phyloP scores from a whole-genome alignment of 2,329 filamentous ascomycete species.

The Mycosphaerella sp. region DNA sequence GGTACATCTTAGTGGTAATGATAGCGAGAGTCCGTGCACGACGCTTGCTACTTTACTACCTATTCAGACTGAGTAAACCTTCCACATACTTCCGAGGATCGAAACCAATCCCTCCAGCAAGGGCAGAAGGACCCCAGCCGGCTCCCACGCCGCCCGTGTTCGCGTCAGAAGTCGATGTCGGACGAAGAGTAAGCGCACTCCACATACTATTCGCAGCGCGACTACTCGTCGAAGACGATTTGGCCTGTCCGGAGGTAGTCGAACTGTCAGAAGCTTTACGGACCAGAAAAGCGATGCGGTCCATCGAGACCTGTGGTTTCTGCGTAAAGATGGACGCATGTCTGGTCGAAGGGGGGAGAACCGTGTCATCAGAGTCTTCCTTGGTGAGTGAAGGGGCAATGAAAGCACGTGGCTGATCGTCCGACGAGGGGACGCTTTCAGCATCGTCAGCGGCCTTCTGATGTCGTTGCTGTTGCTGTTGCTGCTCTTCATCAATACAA shows the following conservation, averaged over 20 bases:
- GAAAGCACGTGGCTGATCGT: neutral
- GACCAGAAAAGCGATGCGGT: constrained; percentile 41
- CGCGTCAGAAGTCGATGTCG: constrained; percentile 18
- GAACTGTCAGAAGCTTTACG: constrained; percentile 29
- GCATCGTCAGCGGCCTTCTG: neutral
- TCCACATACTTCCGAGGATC: constrained; percentile 72
- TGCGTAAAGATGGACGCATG: constrained; percentile 9
- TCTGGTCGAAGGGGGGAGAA: constrained; percentile 8
- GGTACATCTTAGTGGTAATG: neutral
- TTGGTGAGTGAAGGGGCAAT: constrained; percentile 1
- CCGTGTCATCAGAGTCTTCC: constrained; percentile 15
- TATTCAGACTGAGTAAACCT: constrained; percentile 58
- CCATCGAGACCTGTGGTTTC: constrained; percentile 7
- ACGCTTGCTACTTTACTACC: constrained; percentile 25
- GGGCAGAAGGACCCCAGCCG: constrained; percentile 39
- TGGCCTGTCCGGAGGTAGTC: constrained; percentile 1
- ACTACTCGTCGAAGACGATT: constrained; percentile 13
- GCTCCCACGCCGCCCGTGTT: constrained; percentile 20
- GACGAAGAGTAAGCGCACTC: constrained; percentile 22
- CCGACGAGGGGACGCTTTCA: neutral
- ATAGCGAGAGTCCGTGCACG: neutral
- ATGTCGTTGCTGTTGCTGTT: too few relatives aligned
- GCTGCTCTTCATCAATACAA: neutral
- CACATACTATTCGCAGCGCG: constrained; percentile 30
- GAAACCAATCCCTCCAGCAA: constrained; percentile 68